A percentile compares a stretch with the other conserved stretches of the same genome.
Conservation (phyloP, 2,329 filamentous ascomycete genomes). For the Aspergillus latus region DNA sequence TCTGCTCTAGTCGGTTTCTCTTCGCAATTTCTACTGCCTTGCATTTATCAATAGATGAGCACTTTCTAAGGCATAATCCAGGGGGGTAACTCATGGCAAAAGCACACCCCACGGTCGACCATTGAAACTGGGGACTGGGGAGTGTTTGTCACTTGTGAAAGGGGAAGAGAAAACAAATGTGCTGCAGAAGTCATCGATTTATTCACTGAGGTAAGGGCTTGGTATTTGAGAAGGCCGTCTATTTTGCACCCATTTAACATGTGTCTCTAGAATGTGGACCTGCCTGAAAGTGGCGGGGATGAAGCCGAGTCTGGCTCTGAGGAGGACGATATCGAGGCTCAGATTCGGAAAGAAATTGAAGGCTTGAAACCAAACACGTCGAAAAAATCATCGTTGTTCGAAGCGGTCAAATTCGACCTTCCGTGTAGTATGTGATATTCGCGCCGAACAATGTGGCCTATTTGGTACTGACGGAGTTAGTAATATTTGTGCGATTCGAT, state of each 20-base stretch:
- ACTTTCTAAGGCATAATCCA: conserved; percentile 19
- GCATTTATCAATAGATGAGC: not conserved
- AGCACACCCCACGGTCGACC: conserved; percentile 25
- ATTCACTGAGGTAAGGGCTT: conserved; percentile 51
- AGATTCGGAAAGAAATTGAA: conserved; percentile 59
- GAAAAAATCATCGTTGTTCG: conserved; percentile 48
- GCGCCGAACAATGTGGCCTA: not conserved
- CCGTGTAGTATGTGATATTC: conserved; percentile 41
- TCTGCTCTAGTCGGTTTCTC: not conserved
- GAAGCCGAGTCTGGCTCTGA: conserved; percentile 31
- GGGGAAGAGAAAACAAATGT: conserved; percentile 61
- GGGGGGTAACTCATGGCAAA: conserved; percentile 33
- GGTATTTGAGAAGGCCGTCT: no score
- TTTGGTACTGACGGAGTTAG: conserved; percentile 17
- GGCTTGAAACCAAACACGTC: conserved; percentile 53
- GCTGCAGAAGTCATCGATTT: conserved; percentile 58
- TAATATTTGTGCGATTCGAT: conserved; percentile 56
- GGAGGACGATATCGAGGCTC: conserved; percentile 59
- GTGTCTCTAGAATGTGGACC: conserved; percentile 20
- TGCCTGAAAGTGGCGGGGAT: conserved; percentile 19
- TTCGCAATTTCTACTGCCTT: not conserved
- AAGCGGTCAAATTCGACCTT: conserved; percentile 54
- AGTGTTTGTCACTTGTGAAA: conserved; percentile 64
- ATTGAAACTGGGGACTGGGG: conserved; percentile 56
- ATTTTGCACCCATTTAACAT: not conserved